Evolutionary conservation across 75 land plant species (phyloP).

Genomic region (Cryptomeria japonica): DNA sequence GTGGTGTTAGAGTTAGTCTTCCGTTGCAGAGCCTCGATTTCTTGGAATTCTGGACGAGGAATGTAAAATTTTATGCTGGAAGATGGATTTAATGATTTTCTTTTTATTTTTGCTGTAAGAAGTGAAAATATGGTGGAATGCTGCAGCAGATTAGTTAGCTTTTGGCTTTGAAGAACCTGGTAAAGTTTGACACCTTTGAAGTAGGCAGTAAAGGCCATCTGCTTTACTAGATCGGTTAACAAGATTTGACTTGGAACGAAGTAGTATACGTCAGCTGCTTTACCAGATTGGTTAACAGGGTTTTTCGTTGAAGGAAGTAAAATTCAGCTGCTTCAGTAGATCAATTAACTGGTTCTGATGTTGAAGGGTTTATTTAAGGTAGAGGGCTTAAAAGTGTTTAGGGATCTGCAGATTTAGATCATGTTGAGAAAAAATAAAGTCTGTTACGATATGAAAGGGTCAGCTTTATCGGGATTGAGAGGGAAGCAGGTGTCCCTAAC

Average conservation of each 20-base stretch:
- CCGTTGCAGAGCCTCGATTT: neutral
- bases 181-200: neutral
- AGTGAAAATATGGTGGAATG: neutral
- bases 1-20: neutral
- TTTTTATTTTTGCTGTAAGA: neutral
- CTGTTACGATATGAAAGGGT: neutral
- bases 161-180: neutral
- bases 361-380: neutral
- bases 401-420: neutral
- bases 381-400: neutral
- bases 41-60: neutral
- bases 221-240: neutral
- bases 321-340: neutral
- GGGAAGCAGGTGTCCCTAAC: slow-evolving; percentile 32
- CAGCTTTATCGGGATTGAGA: slow-evolving; percentile 1
- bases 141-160: neutral
- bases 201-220: neutral
- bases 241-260: neutral
- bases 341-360: neutral
- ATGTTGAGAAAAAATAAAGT: neutral
- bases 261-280: no score
- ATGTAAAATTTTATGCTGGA: neutral
- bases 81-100: neutral
- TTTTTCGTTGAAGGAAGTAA: neutral
- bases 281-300: no score